Percentiles rank a stretch among this genome's conserved stretches.
Conservation (phyloP, 2,329 filamentous ascomycete genomes). For the Didymella pinodella region DNA sequence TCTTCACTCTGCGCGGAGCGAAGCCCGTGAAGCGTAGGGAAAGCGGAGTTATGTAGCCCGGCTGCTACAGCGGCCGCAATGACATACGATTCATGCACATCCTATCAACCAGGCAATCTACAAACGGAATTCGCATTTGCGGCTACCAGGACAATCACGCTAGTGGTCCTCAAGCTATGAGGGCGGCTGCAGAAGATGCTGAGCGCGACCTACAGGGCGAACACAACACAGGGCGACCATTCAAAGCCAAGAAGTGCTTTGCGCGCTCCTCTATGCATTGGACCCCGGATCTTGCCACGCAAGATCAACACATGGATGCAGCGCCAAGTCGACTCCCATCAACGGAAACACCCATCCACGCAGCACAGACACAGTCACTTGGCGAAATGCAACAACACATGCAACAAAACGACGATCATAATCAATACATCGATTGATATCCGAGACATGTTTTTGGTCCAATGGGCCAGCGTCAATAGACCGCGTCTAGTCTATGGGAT, state of each 20-base stretch:
- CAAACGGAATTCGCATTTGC: not conserved
- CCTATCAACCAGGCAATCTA: not conserved
- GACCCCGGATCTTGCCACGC: not conserved
- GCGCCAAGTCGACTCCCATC: not conserved
- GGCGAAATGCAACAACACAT: not conserved
- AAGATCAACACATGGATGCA: not conserved
- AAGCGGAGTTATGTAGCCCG: conserved; percentile 23
- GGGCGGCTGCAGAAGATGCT: too few relatives aligned
- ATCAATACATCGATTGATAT: conserved; percentile 6
- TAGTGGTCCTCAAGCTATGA: too few relatives aligned
- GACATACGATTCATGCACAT: conserved; percentile 19
- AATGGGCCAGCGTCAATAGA: conserved; percentile 29
- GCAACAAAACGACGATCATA: not conserved
- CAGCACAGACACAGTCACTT: not conserved
- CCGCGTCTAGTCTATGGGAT: conserved; percentile 27
- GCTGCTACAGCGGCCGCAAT: conserved; percentile 21
- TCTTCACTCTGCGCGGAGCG: conserved; percentile 5
- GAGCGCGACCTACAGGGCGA: not conserved
- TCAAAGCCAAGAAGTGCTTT: not conserved
- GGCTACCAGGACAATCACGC: too few relatives aligned
- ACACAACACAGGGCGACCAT: not conserved
- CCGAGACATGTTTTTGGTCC: conserved; percentile 41
- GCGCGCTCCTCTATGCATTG: not conserved
- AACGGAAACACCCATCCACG: too few relatives aligned
- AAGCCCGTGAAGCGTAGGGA: not conserved